Evolutionary conservation across 495 filamentous ascomycete genomes (phyloP).

Genomic region (Daldinia vernicosa): DNA sequence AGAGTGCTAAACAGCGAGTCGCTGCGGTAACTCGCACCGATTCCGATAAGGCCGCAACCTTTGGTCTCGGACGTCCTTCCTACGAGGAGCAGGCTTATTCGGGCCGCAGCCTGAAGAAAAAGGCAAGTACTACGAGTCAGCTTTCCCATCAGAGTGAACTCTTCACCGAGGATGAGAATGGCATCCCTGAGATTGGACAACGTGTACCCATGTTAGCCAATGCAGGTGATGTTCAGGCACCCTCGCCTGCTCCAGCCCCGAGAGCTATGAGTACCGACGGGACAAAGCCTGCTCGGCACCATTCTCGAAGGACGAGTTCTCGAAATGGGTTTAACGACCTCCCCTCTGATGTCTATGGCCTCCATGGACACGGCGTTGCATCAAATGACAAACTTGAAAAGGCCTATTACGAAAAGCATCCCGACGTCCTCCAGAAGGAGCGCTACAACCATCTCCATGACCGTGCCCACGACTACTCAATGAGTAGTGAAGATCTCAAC

Average conservation of each 20-base stretch:
- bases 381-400: constrained; percentile 80
- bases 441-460: constrained; percentile 61
- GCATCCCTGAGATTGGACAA: constrained; percentile 89
- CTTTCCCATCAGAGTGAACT: constrained; percentile 56
- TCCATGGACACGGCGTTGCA: constrained; percentile 81
- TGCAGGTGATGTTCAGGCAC: constrained; percentile 96
- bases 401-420: constrained; percentile 90
- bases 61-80: constrained; percentile 75
- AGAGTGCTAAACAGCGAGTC: constrained; percentile 81
- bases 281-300: constrained; percentile 68
- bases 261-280: constrained; percentile 62
- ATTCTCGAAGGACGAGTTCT: constrained; percentile 65
- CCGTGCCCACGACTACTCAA: constrained; percentile 78
- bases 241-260: constrained; percentile 79
- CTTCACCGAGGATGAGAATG: constrained; percentile 73
- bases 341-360: constrained; percentile 82
- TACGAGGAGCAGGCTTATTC: constrained; percentile 55
- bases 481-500: constrained; percentile 92
- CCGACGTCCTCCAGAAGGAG: constrained; percentile 80
- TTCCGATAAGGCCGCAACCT: constrained; percentile 80
- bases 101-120: constrained; percentile 64
- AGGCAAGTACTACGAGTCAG: constrained; percentile 66
- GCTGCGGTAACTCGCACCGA: constrained; percentile 88
- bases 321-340: constrained; percentile 53
- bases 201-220: constrained; percentile 93